Conservation (phyloP, 2,329 filamentous ascomycete species). For the Colletotrichum magnum region DNA sequence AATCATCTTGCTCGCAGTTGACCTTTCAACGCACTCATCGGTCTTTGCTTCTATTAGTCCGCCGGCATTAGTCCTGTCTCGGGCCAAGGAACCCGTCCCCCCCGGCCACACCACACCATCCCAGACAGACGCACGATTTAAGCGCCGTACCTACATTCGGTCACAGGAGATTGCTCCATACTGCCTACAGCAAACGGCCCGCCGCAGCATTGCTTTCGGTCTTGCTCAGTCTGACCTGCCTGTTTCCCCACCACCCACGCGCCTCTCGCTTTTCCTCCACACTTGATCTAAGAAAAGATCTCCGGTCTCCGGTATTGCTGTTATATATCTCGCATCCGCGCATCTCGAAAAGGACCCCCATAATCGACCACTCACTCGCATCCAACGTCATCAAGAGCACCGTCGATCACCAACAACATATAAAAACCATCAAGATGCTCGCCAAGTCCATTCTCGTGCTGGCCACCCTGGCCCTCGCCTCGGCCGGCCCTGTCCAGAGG, state of each 20-base stretch:
- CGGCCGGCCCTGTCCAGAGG: conserved; percentile 46
- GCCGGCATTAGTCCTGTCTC: conserved; percentile 38
- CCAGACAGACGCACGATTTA: conserved; percentile 30
- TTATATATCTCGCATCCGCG: conserved; percentile 28
- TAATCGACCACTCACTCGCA: not conserved
- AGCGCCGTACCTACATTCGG: conserved; percentile 40
- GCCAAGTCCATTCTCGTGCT: conserved; percentile 51
- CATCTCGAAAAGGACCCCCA: not conserved
- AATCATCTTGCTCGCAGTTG: not conserved
- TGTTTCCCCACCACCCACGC: conserved; percentile 6
- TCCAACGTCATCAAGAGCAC: conserved; percentile 9
- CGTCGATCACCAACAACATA: conserved; percentile 17
- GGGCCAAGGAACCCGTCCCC: conserved; percentile 10
- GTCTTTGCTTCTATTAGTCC: conserved; percentile 19
- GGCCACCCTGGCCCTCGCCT: conserved; percentile 51
- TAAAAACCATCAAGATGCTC: conserved; percentile 41
- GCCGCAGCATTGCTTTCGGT: conserved; percentile 16
- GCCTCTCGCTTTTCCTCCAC: too few relatives aligned
- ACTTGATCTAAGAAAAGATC: conserved; percentile 37
- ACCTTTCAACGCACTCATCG: conserved; percentile 1
- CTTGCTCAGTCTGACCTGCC: conserved; percentile 5
- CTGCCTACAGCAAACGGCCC: conserved; percentile 26
- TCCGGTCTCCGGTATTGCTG: conserved; percentile 29
- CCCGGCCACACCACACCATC: not conserved
- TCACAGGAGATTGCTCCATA: conserved; percentile 32